Conservation (phyloP, 2,329 filamentous ascomycete species). For the Calycina marina region DNA sequence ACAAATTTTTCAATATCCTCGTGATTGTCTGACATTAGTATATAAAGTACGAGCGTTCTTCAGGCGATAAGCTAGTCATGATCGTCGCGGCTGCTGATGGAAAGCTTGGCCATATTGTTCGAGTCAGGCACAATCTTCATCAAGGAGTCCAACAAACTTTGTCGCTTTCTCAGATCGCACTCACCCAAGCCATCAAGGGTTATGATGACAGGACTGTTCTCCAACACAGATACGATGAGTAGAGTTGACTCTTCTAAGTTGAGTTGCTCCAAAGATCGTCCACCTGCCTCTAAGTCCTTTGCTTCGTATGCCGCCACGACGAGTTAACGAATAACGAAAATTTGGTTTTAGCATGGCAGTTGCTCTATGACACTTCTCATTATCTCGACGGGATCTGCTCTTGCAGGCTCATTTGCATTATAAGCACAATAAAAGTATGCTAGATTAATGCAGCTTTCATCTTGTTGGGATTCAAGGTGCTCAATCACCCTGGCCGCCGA, state of each 20-base stretch:
- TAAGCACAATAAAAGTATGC: slow-evolving; percentile 20
- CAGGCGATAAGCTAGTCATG: slow-evolving; percentile 5
- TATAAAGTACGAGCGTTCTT: slow-evolving; percentile 4
- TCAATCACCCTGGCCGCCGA: slow-evolving; percentile 12
- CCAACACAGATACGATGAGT: slow-evolving; percentile 1
- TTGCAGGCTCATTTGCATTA: slow-evolving; percentile 13
- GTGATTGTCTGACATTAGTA: background rate
- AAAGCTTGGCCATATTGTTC: slow-evolving; percentile 5
- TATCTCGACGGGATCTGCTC: slow-evolving; percentile 12
- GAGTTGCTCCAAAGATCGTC: slow-evolving; percentile 1
- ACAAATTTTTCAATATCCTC: slow-evolving; percentile 1
- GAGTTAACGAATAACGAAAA: background rate
- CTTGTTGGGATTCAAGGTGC: slow-evolving; percentile 1
- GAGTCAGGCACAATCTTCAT: slow-evolving; percentile 5
- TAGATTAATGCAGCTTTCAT: slow-evolving; percentile 2
- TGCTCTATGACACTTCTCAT: slow-evolving; percentile 15
- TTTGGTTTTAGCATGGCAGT: background rate
- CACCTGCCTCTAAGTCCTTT: slow-evolving; percentile 1
- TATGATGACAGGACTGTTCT: slow-evolving; percentile 3
- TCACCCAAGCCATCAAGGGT: slow-evolving; percentile 9
- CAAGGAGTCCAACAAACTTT: slow-evolving; percentile 3
- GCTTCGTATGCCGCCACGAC: background rate
- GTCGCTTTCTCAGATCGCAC: slow-evolving; percentile 3
- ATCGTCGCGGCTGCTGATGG: slow-evolving; percentile 7
- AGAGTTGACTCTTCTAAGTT: slow-evolving; percentile 1